Base-by-base conservation (phyloP, 2,329 filamentous ascomycete species). In the Cordyceps cicadae region DNA sequence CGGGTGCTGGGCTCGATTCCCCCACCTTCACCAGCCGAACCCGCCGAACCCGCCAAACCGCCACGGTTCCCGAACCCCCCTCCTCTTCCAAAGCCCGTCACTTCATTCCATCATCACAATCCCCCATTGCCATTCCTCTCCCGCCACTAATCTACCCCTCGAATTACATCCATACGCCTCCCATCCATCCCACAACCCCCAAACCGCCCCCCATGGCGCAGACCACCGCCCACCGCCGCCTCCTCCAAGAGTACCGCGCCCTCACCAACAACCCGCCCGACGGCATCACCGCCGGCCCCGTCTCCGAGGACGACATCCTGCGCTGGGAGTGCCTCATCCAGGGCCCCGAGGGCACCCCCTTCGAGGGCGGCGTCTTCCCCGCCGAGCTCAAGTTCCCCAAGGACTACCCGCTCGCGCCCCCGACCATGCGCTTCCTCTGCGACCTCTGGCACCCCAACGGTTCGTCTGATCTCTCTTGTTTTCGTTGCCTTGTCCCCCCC, bases 401-500 rank as follows among this genome's bases (percentile, higher is more conserved):
- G 71, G 94, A 99, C 75, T 99, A 99, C 70, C 94, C 94, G n/a
- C 84, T 97, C 6, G 89, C 92, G 67, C 94, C 94, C 63, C 94
- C 94, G 9, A 92, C 89, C 46, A 97, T 99, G 93, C 91, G 89
- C 74, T 99, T 99, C 74, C 79, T 95, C 57, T 90, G 90, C 59
- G 91, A 95, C 69, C 87, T 99, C 66, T 97, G 92, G 86, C 94
- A 99, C 78, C 94, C 94, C 0, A 99, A 99, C 73, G 91, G 92
- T 96, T 74, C 6, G 39, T 49, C 26, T 24, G 3, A 24, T 24
- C 24, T 24, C 24, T 24, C 24, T n/a, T n/a, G n/a, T n/a, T n/a
- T n/a, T n/a, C n/a, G n/a, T n/a, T n/a, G n/a, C n/a, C n/a, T n/a
- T n/a, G n/a, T n/a, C 43, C 6, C 49, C 54, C 48, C 51, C 19